Percentiles rank a stretch among this genome's conserved stretches.
phyloP scores from a whole-genome alignment of 805 yeast genomes.

The Hanseniaspora singularis region DNA sequence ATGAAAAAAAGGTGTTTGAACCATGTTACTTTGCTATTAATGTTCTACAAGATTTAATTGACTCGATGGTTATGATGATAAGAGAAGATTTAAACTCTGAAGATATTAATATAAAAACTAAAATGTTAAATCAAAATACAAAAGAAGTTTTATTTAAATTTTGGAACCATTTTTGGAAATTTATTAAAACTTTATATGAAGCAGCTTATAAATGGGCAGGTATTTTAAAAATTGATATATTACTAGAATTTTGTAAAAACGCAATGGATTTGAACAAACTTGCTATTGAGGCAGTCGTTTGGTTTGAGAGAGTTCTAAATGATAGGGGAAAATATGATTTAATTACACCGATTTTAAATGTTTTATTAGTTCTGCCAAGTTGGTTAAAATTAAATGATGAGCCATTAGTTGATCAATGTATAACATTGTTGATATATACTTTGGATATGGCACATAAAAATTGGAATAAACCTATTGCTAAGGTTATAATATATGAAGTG shows the following conservation, averaged over 20 bases:
- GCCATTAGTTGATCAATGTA: slow-evolving; percentile 56
- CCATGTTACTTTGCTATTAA: slow-evolving; percentile 67
- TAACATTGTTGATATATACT: slow-evolving; percentile 51
- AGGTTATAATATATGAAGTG: slow-evolving; percentile 44
- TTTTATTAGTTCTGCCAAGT: slow-evolving; percentile 55
- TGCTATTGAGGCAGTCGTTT: slow-evolving; percentile 47
- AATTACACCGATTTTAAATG: slow-evolving; percentile 44
- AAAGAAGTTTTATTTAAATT: slow-evolving; percentile 24
- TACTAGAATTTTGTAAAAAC: slow-evolving; percentile 77
- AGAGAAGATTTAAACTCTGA: slow-evolving; percentile 29
- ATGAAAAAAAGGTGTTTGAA: slow-evolving; percentile 42
- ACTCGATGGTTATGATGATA: slow-evolving; percentile 34
- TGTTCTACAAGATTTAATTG: slow-evolving; percentile 60
- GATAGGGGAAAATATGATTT: slow-evolving; percentile 21
- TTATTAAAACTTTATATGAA: slow-evolving; percentile 54
- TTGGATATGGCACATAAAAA: slow-evolving; percentile 49
- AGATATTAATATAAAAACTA: too few relatives aligned
- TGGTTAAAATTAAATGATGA: slow-evolving; percentile 79
- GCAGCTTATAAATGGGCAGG: slow-evolving; percentile 69
- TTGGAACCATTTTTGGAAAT: slow-evolving; percentile 70
- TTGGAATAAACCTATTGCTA: slow-evolving; percentile 30
- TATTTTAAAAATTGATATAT: slow-evolving; percentile 39
- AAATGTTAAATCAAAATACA: slow-evolving; percentile 24
- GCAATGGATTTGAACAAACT: slow-evolving; percentile 65
- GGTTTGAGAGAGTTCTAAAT: slow-evolving; percentile 7